These are phyloP conservation scores for Fusarium tricinctum DNA, from an alignment of 2,329 filamentous ascomycete genomes.

Conservation along the genomic window DNA sequence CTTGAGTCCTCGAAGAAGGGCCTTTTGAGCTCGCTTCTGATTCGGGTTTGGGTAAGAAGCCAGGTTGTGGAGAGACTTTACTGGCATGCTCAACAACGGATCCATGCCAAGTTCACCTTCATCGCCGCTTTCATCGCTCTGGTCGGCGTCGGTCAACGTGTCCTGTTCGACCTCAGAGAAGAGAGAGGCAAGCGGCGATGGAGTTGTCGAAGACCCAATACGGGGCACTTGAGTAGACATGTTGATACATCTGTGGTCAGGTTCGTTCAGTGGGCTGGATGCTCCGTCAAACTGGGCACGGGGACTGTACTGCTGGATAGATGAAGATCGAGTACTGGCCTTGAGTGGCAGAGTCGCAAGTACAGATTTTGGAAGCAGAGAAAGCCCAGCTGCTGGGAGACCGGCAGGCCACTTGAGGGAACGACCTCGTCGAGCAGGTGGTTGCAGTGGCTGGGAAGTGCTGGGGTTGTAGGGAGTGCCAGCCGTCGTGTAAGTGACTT, in stretches of 20 bases:
- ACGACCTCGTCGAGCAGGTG: slow-evolving; percentile 66
- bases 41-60: slow-evolving; percentile 70
- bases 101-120: slow-evolving; percentile 51
- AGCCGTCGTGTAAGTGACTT: slow-evolving; percentile 67
- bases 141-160: slow-evolving; percentile 39
- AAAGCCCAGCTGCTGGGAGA: slow-evolving; percentile 51
- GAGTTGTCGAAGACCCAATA: slow-evolving; percentile 50
- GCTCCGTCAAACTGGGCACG: slow-evolving; percentile 69
- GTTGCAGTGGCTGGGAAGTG: slow-evolving; percentile 62
- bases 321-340: slow-evolving; percentile 34
- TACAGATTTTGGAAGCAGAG: slow-evolving; percentile 56
- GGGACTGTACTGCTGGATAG: slow-evolving; percentile 61
- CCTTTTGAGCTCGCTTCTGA: slow-evolving; percentile 65
- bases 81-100: slow-evolving; percentile 56
- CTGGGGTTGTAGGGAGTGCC: slow-evolving; percentile 69
- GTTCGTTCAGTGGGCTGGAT: slow-evolving; percentile 56
- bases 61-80: slow-evolving; percentile 66
- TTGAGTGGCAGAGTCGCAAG: slow-evolving; percentile 55
- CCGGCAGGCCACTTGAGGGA: slow-evolving; percentile 58
- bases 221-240: slow-evolving; percentile 49
- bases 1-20: slow-evolving; percentile 56
- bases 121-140: slow-evolving; percentile 50
- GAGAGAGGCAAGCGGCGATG: slow-evolving; percentile 38
- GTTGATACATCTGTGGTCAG: slow-evolving; percentile 45
- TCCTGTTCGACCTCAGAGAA: slow-evolving; percentile 37